These are phyloP conservation scores for Ophiostoma perfectum DNA, from an alignment of 2,329 filamentous ascomycete species.

Conservation along the genomic window DNA sequence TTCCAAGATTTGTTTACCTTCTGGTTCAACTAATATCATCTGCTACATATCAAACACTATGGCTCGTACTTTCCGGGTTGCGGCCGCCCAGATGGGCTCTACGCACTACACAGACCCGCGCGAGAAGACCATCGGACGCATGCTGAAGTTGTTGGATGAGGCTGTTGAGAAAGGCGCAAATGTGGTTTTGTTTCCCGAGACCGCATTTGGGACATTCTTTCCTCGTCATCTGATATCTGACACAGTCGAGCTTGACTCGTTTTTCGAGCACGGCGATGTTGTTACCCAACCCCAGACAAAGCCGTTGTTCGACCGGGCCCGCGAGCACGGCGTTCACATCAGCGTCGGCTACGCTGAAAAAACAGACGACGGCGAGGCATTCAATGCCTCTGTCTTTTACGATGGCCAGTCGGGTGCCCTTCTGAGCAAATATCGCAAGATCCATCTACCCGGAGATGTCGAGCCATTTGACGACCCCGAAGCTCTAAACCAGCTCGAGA, in stretches of 20 bases:
- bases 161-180: slow-evolving; percentile 42
- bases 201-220: slow-evolving; percentile 53
- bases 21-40: no score
- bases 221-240: slow-evolving; percentile 46
- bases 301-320: slow-evolving; percentile 46
- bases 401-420: slow-evolving; percentile 40
- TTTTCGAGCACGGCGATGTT: slow-evolving; percentile 46
- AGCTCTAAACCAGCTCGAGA: slow-evolving; percentile 49
- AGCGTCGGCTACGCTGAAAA: slow-evolving; percentile 50
- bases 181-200: slow-evolving; percentile 50
- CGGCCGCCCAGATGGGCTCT: slow-evolving; percentile 50
- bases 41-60: slow-evolving; percentile 10
- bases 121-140: slow-evolving; percentile 41
- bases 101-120: slow-evolving; percentile 39
- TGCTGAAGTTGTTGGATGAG: slow-evolving; percentile 44
- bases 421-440: slow-evolving; percentile 50
- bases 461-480: slow-evolving; percentile 47
- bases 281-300: slow-evolving; percentile 41
- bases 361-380: slow-evolving; percentile 34
- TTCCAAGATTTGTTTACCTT: no score
- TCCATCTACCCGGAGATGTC: slow-evolving; percentile 49
- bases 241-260: slow-evolving; percentile 40
- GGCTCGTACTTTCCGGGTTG: slow-evolving; percentile 32
- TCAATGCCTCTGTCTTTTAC: slow-evolving; percentile 49
- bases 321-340: slow-evolving; percentile 44